These are phyloP conservation scores for Ophiostoma sp. DNA, from an alignment of 2,329 filamentous ascomycete genomes.

Conservation along the genomic window DNA sequence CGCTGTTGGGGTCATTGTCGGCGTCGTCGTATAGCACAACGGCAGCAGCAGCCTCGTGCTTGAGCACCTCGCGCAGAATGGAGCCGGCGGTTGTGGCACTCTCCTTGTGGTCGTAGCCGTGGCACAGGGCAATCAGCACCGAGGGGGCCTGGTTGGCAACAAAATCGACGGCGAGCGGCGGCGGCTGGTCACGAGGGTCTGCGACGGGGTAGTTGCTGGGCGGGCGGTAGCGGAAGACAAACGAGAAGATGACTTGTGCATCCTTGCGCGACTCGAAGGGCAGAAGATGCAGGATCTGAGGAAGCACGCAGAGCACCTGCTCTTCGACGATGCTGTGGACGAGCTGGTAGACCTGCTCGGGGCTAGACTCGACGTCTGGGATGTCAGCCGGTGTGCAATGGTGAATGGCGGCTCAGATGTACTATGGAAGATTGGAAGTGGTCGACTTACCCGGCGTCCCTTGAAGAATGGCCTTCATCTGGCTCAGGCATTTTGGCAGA, in stretches of 20 bases:
- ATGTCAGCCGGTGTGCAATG: neutral
- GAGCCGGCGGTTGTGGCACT: constrained; percentile 88
- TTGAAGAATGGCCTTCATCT: constrained; percentile 91
- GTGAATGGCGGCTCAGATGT: neutral
- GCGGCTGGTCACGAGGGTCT: constrained; percentile 48
- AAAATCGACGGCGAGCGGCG: constrained; percentile 81
- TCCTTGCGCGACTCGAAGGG: constrained; percentile 97
- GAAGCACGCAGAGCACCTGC: constrained; percentile 79
- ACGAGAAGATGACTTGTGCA: constrained; percentile 91
- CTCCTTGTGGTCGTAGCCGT: constrained; percentile 83
- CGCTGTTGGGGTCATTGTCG: constrained; percentile 45
- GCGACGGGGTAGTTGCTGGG: constrained; percentile 35
- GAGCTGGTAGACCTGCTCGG: constrained; percentile 82
- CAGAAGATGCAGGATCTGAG: constrained; percentile 73
- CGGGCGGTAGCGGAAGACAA: constrained; percentile 84
- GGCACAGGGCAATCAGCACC: constrained; percentile 80
- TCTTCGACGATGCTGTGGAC: constrained; percentile 79
- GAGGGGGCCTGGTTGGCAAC: constrained; percentile 82
- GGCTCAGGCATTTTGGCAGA: constrained; percentile 72
- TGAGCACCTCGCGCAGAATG: constrained; percentile 79
- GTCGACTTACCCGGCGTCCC: constrained; percentile 71
- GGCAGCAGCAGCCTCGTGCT: constrained; percentile 84
- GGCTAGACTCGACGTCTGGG: constrained; percentile 75
- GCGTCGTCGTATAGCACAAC: constrained; percentile 92
- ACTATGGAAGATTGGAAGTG: neutral